These are phyloP conservation scores for Polygonum aviculare DNA, from an alignment of 148 eudicot genomes.

Conservation along the genomic window DNA sequence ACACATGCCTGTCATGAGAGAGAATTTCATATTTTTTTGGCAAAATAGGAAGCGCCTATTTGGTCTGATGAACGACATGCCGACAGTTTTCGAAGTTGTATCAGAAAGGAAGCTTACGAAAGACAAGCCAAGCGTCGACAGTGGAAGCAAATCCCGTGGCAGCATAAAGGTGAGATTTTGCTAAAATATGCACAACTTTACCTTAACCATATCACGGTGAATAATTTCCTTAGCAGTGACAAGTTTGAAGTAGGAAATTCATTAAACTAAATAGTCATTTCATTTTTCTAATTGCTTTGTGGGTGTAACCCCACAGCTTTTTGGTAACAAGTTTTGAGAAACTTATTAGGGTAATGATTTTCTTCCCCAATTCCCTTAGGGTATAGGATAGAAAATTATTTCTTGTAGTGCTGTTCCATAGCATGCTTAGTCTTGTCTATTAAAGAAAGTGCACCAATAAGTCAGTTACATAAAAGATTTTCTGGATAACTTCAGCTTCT, in stretches of 20 bases:
- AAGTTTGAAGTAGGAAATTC: neutral
- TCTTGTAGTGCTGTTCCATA: neutral
- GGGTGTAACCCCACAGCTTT: neutral
- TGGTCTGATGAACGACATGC: slow-evolving; percentile 76
- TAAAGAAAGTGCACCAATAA: neutral
- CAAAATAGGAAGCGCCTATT: slow-evolving; percentile 72
- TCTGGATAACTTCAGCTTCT: neutral
- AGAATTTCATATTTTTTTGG: neutral
- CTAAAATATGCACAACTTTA: neutral
- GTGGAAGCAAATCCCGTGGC: slow-evolving; percentile 75
- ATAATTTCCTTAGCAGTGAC: neutral
- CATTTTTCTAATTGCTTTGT: neutral
- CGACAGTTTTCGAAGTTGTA: slow-evolving; percentile 76
- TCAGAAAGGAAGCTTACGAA: slow-evolving; percentile 66
- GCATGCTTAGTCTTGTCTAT: neutral
- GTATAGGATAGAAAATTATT: too few species aligned
- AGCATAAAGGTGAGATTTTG: slow-evolving; percentile 46
- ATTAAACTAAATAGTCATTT: neutral
- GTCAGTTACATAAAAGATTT: neutral
- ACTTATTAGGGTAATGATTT: neutral
- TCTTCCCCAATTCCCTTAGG: too few species aligned
- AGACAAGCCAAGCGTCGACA: slow-evolving; percentile 79
- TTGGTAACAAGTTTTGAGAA: neutral
- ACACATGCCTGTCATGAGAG: neutral
- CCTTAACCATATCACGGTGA: neutral